These are phyloP conservation scores for Yamadazyma philogaea DNA, from an alignment of 805 yeast genomes.

Conservation along the genomic window DNA sequence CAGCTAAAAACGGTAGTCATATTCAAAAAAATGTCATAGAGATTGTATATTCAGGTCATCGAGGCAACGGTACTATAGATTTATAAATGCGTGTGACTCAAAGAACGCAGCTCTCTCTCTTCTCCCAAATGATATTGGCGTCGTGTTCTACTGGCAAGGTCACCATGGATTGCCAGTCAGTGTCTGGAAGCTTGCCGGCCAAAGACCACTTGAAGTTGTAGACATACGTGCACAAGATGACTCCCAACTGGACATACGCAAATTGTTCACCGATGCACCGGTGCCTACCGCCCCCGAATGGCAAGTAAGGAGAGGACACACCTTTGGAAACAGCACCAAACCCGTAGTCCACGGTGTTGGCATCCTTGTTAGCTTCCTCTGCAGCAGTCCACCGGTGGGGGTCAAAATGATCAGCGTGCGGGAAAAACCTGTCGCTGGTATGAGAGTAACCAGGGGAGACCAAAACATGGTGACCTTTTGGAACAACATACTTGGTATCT, in stretches of 20 bases:
- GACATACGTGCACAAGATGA: conserved; percentile 70
- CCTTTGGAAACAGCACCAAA: conserved; percentile 96
- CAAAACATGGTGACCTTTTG: conserved; percentile 83
- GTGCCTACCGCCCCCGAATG: conserved; percentile 99
- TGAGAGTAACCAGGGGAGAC: conserved; percentile 93
- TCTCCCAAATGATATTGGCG: conserved; percentile 68
- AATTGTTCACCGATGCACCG: conserved; percentile 99
- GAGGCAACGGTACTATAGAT: background rate
- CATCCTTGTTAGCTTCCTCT: conserved; percentile 27
- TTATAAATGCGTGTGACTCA: background rate
- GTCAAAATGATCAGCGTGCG: conserved; percentile 65
- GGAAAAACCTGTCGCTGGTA: conserved; percentile 74
- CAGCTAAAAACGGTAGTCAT: background rate
- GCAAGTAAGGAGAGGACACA: conserved; percentile 91
- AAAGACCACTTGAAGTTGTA: conserved; percentile 76
- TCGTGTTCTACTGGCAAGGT: conserved; percentile 77
- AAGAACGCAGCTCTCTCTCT: conserved; percentile 46
- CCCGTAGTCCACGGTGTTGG: conserved; percentile 77
- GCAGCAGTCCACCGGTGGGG: conserved; percentile 79
- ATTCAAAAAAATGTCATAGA: background rate
- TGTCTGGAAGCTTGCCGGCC: conserved; percentile 50
- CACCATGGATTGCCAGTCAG: conserved; percentile 89
- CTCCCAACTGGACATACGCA: conserved; percentile 90
- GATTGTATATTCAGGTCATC: background rate
- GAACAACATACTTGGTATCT: conserved; percentile 74